These are phyloP conservation scores for Malassezia caprae DNA, from an alignment of 1,284 basidiomycete species.

Conservation along the genomic window DNA sequence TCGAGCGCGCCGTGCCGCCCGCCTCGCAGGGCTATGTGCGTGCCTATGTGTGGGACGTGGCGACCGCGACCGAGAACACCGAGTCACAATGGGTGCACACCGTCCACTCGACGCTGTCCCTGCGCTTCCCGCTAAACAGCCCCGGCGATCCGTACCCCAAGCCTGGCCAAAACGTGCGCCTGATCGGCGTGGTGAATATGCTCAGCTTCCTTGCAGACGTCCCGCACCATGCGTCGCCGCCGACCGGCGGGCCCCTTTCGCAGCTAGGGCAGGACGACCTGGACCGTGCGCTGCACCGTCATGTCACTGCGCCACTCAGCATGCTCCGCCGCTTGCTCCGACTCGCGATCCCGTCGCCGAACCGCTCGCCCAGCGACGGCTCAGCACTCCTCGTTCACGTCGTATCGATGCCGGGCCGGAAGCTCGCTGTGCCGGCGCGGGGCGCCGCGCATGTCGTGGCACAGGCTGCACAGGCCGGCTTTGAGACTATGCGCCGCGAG, in stretches of 20 bases:
- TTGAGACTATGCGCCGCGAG: slow-evolving; percentile 29
- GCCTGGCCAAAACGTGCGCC: slow-evolving; percentile 33
- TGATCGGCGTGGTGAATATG: slow-evolving; percentile 38
- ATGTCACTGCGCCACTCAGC: slow-evolving; percentile 31
- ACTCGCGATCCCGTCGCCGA: slow-evolving; percentile 23
- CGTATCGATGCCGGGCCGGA: slow-evolving; percentile 24
- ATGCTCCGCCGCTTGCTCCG: slow-evolving; percentile 25
- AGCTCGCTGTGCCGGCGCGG: slow-evolving; percentile 24
- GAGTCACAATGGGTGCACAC: slow-evolving; percentile 24
- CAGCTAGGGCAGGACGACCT: slow-evolving; percentile 15
- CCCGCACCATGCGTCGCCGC: slow-evolving; percentile 5
- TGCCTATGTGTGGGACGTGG: slow-evolving; percentile 25
- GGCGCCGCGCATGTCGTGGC: slow-evolving; percentile 29
- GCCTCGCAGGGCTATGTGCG: slow-evolving; percentile 42
- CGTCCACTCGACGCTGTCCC: slow-evolving; percentile 29
- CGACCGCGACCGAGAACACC: slow-evolving; percentile 20
- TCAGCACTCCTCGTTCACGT: slow-evolving; percentile 24
- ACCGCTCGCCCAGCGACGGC: slow-evolving; percentile 16
- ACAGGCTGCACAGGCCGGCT: slow-evolving; percentile 26
- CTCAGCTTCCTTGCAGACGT: slow-evolving; percentile 29
- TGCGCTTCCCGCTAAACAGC: slow-evolving; percentile 38
- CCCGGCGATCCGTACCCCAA: slow-evolving; percentile 45
- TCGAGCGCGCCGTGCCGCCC: slow-evolving; percentile 33
- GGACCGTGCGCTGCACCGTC: slow-evolving; percentile 25
- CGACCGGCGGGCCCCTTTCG: slow-evolving; percentile 2